Conservation (phyloP, 257 asterid genomes). For the Penstemon barbatus region DNA sequence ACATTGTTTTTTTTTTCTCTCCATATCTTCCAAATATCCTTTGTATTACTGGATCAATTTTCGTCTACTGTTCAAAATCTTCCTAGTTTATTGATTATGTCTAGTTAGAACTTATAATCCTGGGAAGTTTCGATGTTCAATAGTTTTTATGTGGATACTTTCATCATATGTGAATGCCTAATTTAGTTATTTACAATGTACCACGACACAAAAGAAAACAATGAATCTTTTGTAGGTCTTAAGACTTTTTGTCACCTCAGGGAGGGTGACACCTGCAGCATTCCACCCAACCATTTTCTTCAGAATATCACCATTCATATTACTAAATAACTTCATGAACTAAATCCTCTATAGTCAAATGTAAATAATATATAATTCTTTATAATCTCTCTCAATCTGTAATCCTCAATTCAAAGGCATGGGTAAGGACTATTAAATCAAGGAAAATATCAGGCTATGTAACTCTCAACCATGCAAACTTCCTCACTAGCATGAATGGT, state of each 20-base stretch:
- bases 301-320: background rate
- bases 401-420: conserved; percentile 7
- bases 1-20: conserved; percentile 2
- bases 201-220: background rate
- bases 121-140: background rate
- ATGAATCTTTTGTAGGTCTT: background rate
- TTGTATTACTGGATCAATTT: conserved; percentile 14
- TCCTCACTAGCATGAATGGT: background rate
- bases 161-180: background rate
- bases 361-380: background rate
- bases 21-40: conserved; percentile 5
- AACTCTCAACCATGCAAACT: background rate
- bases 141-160: conserved; percentile 2
- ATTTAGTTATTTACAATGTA: background rate
- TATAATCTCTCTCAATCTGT: background rate
- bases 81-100: conserved; percentile 1
- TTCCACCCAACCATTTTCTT: background rate
- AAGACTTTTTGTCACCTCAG: background rate
- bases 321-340: background rate
- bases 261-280: conserved; percentile 9
- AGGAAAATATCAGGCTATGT: background rate
- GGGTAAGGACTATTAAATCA: background rate
- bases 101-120: background rate
- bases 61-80: conserved; percentile 3
- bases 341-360: background rate